Conservation (phyloP, 2,329 filamentous ascomycete genomes). For the Basipetospora chlamydospora region DNA sequence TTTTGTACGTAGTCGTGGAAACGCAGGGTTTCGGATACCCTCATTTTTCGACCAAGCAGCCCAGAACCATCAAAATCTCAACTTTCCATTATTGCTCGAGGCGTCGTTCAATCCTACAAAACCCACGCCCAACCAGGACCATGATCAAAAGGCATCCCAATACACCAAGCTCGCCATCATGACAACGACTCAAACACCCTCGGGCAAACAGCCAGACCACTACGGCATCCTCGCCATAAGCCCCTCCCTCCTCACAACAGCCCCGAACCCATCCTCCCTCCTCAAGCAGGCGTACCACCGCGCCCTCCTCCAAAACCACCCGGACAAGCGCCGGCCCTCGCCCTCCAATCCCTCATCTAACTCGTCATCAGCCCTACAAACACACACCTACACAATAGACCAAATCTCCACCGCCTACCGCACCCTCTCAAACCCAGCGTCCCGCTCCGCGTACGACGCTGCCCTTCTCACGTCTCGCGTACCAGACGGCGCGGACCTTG, state of each 20-base stretch:
- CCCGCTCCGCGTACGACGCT: slow-evolving; percentile 39
- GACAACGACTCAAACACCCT: neutral
- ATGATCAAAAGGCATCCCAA: slow-evolving; percentile 3
- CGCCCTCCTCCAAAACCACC: slow-evolving; percentile 51
- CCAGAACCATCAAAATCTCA: too few relatives aligned
- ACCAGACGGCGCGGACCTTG: slow-evolving; percentile 6
- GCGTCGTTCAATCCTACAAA: too few relatives aligned
- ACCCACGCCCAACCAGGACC: too few relatives aligned
- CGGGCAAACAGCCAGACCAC: slow-evolving; percentile 28
- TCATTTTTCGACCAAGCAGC: too few relatives aligned
- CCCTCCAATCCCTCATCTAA: too few relatives aligned
- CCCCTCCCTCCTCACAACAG: slow-evolving; percentile 28
- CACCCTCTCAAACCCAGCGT: slow-evolving; percentile 34
- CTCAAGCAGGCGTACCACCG: slow-evolving; percentile 51
- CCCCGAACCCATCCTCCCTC: slow-evolving; percentile 27
- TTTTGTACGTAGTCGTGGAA: too few relatives aligned
- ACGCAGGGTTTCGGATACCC: too few relatives aligned
- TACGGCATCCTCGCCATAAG: slow-evolving; percentile 48
- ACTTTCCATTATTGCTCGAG: too few relatives aligned
- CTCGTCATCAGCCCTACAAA: too few relatives aligned
- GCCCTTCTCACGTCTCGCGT: slow-evolving; percentile 22
- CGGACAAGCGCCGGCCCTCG: slow-evolving; percentile 33
- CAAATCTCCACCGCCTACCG: slow-evolving; percentile 47
- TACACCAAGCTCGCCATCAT: neutral
- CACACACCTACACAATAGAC: slow-evolving; percentile 36